phyloP scores from a whole-genome alignment of 2,329 filamentous ascomycete genomes.

The Phoma sp. region DNA sequence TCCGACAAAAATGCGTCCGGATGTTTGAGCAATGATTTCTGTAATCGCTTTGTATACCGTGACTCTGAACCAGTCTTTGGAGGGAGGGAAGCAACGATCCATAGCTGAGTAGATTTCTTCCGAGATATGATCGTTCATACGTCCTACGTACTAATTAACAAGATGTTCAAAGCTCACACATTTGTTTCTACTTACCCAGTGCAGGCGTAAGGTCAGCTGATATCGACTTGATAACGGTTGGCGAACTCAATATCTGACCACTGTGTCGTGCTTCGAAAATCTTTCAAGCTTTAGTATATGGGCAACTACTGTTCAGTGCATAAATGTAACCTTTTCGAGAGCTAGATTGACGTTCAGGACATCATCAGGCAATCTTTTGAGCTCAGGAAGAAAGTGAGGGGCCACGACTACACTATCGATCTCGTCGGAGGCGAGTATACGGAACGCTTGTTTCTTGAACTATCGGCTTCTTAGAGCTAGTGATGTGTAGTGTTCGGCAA shows the following conservation, averaged over 20 bases:
- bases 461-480: too few relatives aligned
- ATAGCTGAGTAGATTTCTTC: slow-evolving; percentile 39
- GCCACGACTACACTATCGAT: slow-evolving; percentile 33
- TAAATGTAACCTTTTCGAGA: slow-evolving; percentile 30
- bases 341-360: slow-evolving; percentile 40
- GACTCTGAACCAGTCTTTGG: slow-evolving; percentile 42
- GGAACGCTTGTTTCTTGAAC: too few relatives aligned
- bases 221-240: slow-evolving; percentile 32
- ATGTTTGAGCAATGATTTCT: slow-evolving; percentile 42
- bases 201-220: slow-evolving; percentile 43
- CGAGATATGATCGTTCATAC: slow-evolving; percentile 37
- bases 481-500: too few relatives aligned
- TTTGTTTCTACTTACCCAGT: slow-evolving; percentile 28
- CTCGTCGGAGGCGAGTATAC: too few relatives aligned
- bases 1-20: slow-evolving; percentile 44
- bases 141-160: slow-evolving; percentile 27
- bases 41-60: slow-evolving; percentile 37
- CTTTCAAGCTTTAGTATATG: slow-evolving; percentile 24
- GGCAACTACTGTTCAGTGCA: slow-evolving; percentile 18
- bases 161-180: background rate
- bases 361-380: slow-evolving; percentile 41
- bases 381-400: slow-evolving; percentile 36
- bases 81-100: slow-evolving; percentile 32
- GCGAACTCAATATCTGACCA: too few relatives aligned
- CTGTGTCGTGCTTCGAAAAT: too few relatives aligned